Evolutionary conservation across 371 early-diverging fungal genomes (phyloP).

Genomic region (Sporodiniella umbellata): DNA sequence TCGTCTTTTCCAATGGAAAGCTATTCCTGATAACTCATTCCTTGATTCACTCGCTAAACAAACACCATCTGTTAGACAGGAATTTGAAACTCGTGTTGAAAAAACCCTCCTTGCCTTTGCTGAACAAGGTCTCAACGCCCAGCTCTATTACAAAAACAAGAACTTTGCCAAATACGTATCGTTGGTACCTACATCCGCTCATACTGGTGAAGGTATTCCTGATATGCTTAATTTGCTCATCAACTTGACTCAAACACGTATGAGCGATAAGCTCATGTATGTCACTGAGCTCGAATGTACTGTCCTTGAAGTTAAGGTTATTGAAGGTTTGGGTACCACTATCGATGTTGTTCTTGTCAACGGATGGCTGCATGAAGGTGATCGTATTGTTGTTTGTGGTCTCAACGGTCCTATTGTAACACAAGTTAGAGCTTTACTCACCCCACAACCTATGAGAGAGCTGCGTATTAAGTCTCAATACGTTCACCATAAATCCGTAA

Average conservation of each 20-base stretch:
- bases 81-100: slow-evolving; percentile 89
- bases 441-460: slow-evolving; percentile 99
- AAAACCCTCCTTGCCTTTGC: slow-evolving; percentile 90
- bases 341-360: slow-evolving; percentile 99
- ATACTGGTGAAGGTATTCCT: slow-evolving; percentile 99
- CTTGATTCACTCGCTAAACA: slow-evolving; percentile 81
- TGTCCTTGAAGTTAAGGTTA: slow-evolving; percentile 99
- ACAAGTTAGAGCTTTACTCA: slow-evolving; percentile 91
- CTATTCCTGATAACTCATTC: slow-evolving; percentile 82
- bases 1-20: slow-evolving; percentile 97
- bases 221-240: slow-evolving; percentile 96
- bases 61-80: slow-evolving; percentile 69
- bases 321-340: slow-evolving; percentile 99
- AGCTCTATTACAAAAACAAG: slow-evolving; percentile 95
- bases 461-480: slow-evolving; percentile 97
- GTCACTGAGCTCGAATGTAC: slow-evolving; percentile 97
- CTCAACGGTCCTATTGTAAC: slow-evolving; percentile 98
- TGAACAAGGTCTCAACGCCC: slow-evolving; percentile 97
- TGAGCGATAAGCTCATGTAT: slow-evolving; percentile 97
- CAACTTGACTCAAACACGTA: slow-evolving; percentile 91
- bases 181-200: slow-evolving; percentile 98
- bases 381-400: slow-evolving; percentile 97
- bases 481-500: slow-evolving; percentile 95
- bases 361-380: slow-evolving; percentile 97
- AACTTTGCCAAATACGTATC: slow-evolving; percentile 96